Percentiles rank a stretch among this genome's conserved stretches.
These are phyloP conservation scores for Coniochaeta sp. DNA, from an alignment of 2,329 filamentous ascomycete genomes.

Conservation along the genomic window DNA sequence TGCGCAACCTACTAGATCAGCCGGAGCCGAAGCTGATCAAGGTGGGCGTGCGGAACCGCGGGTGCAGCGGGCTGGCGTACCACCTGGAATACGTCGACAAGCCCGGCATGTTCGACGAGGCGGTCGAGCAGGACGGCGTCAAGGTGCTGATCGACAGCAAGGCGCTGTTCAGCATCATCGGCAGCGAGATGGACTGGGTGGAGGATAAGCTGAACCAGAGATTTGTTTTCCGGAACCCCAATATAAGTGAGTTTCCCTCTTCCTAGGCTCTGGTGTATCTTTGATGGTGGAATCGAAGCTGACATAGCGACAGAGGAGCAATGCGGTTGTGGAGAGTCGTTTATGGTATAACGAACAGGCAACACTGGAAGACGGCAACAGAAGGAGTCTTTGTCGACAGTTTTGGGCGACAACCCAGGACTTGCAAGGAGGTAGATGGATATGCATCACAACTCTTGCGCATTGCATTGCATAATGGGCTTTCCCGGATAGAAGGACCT, in stretches of 20 bases:
- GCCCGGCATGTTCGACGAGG: constrained; percentile 79
- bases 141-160: constrained; percentile 96
- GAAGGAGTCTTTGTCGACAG: background rate
- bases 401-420: background rate
- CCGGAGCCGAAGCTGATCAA: constrained; percentile 90
- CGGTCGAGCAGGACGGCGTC: constrained; percentile 91
- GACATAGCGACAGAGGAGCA: constrained; percentile 68
- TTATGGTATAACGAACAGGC: constrained; percentile 61
- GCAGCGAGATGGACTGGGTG: constrained; percentile 98
- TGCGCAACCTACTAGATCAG: constrained; percentile 69
- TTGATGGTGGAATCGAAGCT: constrained; percentile 13
- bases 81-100: constrained; percentile 94
- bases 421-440: background rate
- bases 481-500: background rate
- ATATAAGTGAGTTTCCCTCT: constrained; percentile 74
- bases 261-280: background rate
- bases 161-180: constrained; percentile 95
- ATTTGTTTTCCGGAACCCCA: constrained; percentile 94
- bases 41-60: constrained; percentile 87
- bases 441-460: background rate
- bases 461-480: background rate
- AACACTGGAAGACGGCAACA: background rate
- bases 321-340: constrained; percentile 94
- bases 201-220: constrained; percentile 89
- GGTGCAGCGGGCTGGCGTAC: constrained; percentile 90